Conservation (phyloP, 2,329 filamentous ascomycete species). For the Sclerotinia glacialis region DNA sequence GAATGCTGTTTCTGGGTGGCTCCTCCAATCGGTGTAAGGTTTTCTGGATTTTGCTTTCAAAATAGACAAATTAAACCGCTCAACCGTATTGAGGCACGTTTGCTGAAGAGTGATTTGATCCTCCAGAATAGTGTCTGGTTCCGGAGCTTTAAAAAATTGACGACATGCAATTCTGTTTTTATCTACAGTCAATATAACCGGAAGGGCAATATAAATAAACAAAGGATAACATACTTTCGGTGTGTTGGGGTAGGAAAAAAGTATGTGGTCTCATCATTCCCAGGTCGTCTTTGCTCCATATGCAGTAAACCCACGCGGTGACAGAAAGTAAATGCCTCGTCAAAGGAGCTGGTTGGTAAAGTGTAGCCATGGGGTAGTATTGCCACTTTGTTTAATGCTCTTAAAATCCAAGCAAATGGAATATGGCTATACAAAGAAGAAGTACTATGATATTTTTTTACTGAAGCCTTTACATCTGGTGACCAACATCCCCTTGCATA, state of each 20-base stretch:
- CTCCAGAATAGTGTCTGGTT: background rate
- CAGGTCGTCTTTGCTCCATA: background rate
- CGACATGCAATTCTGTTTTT: background rate
- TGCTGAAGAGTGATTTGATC: background rate
- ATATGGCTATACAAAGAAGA: background rate
- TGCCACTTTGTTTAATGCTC: background rate
- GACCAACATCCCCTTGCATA: background rate
- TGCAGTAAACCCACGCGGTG: background rate
- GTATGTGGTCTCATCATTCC: background rate
- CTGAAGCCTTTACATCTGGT: background rate
- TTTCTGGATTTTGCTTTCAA: background rate
- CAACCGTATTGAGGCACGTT: slow-evolving; percentile 1
- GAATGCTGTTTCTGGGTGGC: background rate
- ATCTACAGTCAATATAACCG: too few relatives aligned
- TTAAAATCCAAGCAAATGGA: background rate
- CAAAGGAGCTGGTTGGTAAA: too few relatives aligned
- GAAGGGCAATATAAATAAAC: background rate
- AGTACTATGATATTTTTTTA: background rate
- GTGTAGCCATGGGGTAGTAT: background rate
- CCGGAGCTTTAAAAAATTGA: background rate
- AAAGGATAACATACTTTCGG: background rate
- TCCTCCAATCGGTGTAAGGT: background rate
- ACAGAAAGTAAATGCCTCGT: background rate
- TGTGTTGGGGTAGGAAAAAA: slow-evolving; percentile 7
- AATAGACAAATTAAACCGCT: background rate